phyloP scores from a whole-genome alignment of 257 asterid species.

The Phtheirospermum japonicum region DNA sequence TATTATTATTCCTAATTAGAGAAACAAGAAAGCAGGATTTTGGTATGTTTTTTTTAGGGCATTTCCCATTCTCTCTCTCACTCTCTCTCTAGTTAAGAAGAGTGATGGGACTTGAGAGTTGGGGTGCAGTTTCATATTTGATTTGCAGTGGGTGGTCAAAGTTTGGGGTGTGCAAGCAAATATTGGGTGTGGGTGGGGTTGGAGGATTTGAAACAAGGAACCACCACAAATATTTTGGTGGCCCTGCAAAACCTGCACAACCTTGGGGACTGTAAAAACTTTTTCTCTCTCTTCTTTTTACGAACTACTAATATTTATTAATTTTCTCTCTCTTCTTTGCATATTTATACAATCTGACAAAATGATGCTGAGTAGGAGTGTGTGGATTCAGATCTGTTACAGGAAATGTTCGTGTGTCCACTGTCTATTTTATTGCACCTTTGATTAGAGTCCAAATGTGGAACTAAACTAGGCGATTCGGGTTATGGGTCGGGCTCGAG shows the following conservation, averaged over 20 bases:
- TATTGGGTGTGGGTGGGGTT: neutral
- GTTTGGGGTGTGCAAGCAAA: conserved; percentile 17
- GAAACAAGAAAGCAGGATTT: neutral
- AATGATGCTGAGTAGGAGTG: conserved; percentile 28
- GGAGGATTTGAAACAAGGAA: conserved; percentile 13
- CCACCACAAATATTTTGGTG: conserved; percentile 35
- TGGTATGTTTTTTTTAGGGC: conserved; percentile 1
- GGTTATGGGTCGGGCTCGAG: too few relatives aligned
- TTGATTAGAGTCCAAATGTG: conserved; percentile 13
- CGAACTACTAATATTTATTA: too few relatives aligned
- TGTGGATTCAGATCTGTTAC: conserved; percentile 31
- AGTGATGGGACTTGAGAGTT: conserved; percentile 29
- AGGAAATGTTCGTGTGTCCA: conserved; percentile 33
- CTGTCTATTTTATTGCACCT: conserved; percentile 25
- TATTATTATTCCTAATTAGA: too few relatives aligned
- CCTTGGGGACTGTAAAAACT: conserved; percentile 29
- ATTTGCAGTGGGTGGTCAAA: too few relatives aligned
- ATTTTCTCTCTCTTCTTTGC: neutral
- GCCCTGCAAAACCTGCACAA: conserved; percentile 32
- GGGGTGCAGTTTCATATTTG: conserved; percentile 10
- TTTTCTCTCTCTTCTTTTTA: conserved; percentile 11
- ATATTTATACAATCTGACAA: conserved; percentile 30
- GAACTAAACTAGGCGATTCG: neutral
- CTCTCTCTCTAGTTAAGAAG: conserved; percentile 3
- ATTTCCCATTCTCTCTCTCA: neutral